A percentile compares a stretch with the other conserved stretches of the same genome.
Evolutionary conservation across 78 protist genomes (phyloP).

Genomic region (Salpingoeca rosetta): DNA sequence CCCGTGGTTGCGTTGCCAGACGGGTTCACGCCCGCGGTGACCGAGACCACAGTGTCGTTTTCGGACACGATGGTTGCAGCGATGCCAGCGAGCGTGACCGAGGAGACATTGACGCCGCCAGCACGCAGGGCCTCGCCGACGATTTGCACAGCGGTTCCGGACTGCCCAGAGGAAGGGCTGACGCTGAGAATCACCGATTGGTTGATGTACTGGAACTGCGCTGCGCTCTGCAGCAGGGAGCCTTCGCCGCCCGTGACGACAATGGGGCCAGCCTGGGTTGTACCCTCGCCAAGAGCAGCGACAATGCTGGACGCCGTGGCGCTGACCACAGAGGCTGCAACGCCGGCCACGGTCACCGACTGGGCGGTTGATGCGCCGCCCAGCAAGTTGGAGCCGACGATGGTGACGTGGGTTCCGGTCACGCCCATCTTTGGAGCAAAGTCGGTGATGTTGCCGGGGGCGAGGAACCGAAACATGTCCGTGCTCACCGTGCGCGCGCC

Average conservation of each 20-base stretch:
- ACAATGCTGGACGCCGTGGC: background rate
- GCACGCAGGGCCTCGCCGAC: background rate
- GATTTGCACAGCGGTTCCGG: background rate
- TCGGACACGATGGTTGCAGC: background rate
- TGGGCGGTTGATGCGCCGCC: background rate
- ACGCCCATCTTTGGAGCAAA: background rate
- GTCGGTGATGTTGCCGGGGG: background rate
- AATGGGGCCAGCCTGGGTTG: background rate
- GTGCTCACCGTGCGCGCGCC: background rate
- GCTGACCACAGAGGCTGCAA: background rate
- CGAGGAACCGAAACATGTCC: background rate
- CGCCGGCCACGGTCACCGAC: background rate
- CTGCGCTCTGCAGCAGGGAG: background rate
- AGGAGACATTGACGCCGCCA: background rate
- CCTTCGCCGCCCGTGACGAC: background rate
- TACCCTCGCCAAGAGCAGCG: background rate
- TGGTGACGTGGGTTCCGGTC: background rate
- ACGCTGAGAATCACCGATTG: background rate
- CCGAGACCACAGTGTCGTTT: background rate
- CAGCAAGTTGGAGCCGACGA: background rate
- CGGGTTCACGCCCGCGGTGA: background rate
- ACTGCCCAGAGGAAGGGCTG: background rate
- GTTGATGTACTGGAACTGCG: background rate
- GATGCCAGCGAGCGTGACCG: background rate
- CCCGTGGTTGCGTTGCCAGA: background rate